phyloP scores from a whole-genome alignment of 2,329 filamentous ascomycete species.

The Curvularia sp. region DNA sequence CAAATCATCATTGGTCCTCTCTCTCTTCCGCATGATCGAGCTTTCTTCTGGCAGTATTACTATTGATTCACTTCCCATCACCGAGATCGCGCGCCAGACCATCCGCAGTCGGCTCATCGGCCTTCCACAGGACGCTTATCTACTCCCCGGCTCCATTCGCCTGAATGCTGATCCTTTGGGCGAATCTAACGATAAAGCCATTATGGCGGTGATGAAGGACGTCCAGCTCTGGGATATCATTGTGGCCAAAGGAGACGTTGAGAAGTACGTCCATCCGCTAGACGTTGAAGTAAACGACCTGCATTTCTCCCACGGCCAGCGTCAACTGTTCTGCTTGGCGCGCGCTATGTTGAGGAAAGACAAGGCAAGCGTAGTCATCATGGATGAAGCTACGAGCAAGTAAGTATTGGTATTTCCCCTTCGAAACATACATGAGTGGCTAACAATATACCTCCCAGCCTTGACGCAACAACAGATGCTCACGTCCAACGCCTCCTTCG shows the following conservation, averaged over 20 bases:
- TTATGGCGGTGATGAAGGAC: slow-evolving; percentile 55
- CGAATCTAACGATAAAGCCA: slow-evolving; percentile 49
- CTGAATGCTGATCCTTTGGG: slow-evolving; percentile 58
- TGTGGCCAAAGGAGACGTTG: slow-evolving; percentile 40
- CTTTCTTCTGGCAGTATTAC: slow-evolving; percentile 53
- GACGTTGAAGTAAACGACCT: slow-evolving; percentile 43
- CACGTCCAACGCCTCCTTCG: slow-evolving; percentile 65
- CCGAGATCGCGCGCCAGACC: slow-evolving; percentile 52
- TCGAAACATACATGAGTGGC: not conserved
- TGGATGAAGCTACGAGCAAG: slow-evolving; percentile 49
- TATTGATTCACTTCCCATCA: slow-evolving; percentile 59
- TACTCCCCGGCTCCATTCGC: slow-evolving; percentile 58
- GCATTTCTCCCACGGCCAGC: slow-evolving; percentile 60
- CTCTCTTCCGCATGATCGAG: slow-evolving; percentile 60
- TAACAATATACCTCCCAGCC: slow-evolving; percentile 46
- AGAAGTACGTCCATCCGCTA: slow-evolving; percentile 43
- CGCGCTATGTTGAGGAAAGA: slow-evolving; percentile 61
- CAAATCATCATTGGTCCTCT: slow-evolving; percentile 59
- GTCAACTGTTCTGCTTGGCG: slow-evolving; percentile 69
- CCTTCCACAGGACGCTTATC: slow-evolving; percentile 62
- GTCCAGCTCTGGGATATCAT: slow-evolving; percentile 56
- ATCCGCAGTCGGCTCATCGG: slow-evolving; percentile 58
- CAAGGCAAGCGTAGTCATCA: slow-evolving; percentile 36
- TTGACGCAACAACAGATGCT: slow-evolving; percentile 65
- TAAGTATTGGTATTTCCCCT: slow-evolving; percentile 18